Evolutionary conservation across 2,329 filamentous ascomycete species (phyloP).

Genomic region (Diaporthe velutina): DNA sequence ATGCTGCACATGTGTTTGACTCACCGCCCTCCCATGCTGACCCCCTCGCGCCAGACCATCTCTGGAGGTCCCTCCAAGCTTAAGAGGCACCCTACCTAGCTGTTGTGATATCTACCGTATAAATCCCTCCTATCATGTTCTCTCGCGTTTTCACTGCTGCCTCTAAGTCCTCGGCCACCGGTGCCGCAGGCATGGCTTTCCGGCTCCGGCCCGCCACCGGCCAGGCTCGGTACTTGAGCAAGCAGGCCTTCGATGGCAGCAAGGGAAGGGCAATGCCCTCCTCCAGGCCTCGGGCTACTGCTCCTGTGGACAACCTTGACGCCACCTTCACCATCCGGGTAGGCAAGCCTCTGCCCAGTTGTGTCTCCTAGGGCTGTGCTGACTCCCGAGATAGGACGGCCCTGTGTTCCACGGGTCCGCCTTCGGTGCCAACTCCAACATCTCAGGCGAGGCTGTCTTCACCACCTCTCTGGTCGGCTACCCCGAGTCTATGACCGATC

Average conservation of each 20-base stretch:
- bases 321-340: slow-evolving; percentile 96
- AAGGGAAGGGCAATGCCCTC: slow-evolving; percentile 77
- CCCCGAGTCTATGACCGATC: slow-evolving; percentile 93
- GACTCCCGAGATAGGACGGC: slow-evolving; percentile 74
- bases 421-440: slow-evolving; percentile 95
- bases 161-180: slow-evolving; percentile 65
- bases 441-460: slow-evolving; percentile 98
- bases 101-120: slow-evolving; percentile 40
- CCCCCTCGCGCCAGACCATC: slow-evolving; percentile 58
- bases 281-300: slow-evolving; percentile 68
- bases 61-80: slow-evolving; percentile 65
- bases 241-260: slow-evolving; percentile 73
- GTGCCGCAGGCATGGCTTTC: slow-evolving; percentile 53
- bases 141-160: slow-evolving; percentile 66
- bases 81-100: slow-evolving; percentile 49
- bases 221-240: slow-evolving; percentile 52
- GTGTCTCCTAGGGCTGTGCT: slow-evolving; percentile 10
- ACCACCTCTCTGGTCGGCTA: slow-evolving; percentile 98
- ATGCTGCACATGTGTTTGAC: slow-evolving; percentile 48
- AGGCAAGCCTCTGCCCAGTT: slow-evolving; percentile 41
- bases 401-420: slow-evolving; percentile 97
- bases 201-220: slow-evolving; percentile 48
- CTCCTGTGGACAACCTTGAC: slow-evolving; percentile 78
- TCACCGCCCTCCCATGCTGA: slow-evolving; percentile 58
- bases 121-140: slow-evolving; percentile 65